Evolutionary conservation across 306 rosid genomes (phyloP).

Genomic region (Sophora flavescens): DNA sequence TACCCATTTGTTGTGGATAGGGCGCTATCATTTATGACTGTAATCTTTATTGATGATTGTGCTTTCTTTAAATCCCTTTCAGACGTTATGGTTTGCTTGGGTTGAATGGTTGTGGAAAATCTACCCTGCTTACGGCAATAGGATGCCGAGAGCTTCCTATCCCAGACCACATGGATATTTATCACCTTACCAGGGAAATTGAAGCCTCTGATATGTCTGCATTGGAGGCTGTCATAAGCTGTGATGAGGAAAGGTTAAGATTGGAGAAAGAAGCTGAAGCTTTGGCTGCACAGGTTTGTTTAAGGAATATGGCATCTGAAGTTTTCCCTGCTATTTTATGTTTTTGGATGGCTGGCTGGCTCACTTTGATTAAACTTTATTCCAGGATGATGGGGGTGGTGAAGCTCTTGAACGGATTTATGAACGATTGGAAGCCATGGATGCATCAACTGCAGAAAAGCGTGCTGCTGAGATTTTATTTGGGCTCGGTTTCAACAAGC

Average conservation of each 20-base stretch:
- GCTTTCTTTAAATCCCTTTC: conserved; percentile 41
- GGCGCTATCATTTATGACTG: neutral
- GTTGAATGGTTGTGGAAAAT: conserved; percentile 96
- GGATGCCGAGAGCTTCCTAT: conserved; percentile 92
- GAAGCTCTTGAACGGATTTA: conserved; percentile 89
- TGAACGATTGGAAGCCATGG: conserved; percentile 91
- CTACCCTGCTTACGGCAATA: conserved; percentile 87
- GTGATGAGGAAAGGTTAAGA: conserved; percentile 93
- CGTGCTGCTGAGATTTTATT: conserved; percentile 95
- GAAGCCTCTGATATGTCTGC: conserved; percentile 99
- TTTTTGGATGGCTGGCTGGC: neutral
- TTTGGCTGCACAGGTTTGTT: conserved; percentile 78
- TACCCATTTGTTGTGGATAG: neutral
- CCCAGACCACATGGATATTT: conserved; percentile 98
- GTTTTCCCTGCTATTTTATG: neutral
- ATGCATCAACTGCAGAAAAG: conserved; percentile 97
- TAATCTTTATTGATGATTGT: conserved; percentile 30
- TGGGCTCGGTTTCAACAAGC: conserved; percentile 95
- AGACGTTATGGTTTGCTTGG: conserved; percentile 98
- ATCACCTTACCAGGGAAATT: conserved; percentile 87
- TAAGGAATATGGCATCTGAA: neutral
- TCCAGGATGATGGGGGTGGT: conserved; percentile 96
- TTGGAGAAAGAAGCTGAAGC: conserved; percentile 93
- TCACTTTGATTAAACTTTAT: conserved; percentile 17
- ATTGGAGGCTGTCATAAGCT: conserved; percentile 85